These are phyloP conservation scores for Fraxinus baroniana DNA, from an alignment of 305 asterid species.

Conservation along the genomic window DNA sequence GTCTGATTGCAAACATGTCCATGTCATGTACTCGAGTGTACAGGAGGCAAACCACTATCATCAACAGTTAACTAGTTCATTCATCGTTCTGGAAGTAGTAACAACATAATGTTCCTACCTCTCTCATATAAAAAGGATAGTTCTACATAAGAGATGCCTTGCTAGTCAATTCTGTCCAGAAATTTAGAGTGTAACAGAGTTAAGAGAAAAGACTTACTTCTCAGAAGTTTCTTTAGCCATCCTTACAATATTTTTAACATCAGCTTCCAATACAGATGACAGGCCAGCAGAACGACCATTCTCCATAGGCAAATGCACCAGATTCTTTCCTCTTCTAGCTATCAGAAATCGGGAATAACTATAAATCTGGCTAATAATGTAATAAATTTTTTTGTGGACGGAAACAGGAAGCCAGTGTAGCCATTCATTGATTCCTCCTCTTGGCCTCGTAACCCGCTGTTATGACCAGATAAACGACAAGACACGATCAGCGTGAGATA, in stretches of 20 bases:
- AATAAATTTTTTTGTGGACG: slow-evolving; percentile 71
- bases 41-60: background rate
- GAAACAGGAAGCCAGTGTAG: slow-evolving; percentile 96
- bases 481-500: slow-evolving; percentile 15
- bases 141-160: background rate
- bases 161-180: slow-evolving; percentile 1
- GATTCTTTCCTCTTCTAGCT: slow-evolving; percentile 46
- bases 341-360: slow-evolving; percentile 48
- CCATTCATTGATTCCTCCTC: slow-evolving; percentile 94
- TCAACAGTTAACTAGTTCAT: background rate
- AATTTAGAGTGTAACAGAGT: background rate
- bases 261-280: slow-evolving; percentile 83
- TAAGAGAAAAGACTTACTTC: slow-evolving; percentile 49
- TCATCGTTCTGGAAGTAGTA: background rate
- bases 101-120: background rate
- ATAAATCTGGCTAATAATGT: slow-evolving; percentile 55
- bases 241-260: slow-evolving; percentile 69
- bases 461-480: slow-evolving; percentile 1
- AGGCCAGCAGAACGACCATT: slow-evolving; percentile 66
- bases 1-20: background rate
- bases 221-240: slow-evolving; percentile 83
- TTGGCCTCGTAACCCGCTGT: slow-evolving; percentile 94
- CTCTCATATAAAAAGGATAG: background rate
- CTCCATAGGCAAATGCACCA: slow-evolving; percentile 35
- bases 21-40: slow-evolving; percentile 2